A percentile compares a stretch with the other conserved stretches of the same genome.
phyloP scores from a whole-genome alignment of 305 asterid species.

The Fraxinus greggii region DNA sequence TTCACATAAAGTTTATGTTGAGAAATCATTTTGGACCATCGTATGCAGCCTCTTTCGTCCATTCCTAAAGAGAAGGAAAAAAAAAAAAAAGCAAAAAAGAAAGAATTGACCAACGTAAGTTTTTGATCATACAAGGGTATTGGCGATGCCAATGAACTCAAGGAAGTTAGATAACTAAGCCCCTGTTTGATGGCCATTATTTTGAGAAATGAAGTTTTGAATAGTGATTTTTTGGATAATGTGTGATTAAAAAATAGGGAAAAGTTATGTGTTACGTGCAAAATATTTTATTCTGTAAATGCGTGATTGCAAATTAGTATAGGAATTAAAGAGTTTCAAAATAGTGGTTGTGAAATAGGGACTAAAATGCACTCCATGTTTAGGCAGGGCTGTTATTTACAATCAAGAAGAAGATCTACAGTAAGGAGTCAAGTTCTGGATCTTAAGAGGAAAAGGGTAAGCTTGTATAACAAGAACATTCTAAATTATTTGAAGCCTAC shows the following conservation, averaged over 20 bases:
- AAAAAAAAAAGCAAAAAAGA: not conserved
- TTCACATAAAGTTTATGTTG: not conserved
- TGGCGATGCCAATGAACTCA: not conserved
- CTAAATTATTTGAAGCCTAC: not conserved
- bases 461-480: not conserved
- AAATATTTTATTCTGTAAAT: too few species aligned
- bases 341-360: too few species aligned
- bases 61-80: not conserved
- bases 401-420: not conserved
- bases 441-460: not conserved
- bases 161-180: not conserved
- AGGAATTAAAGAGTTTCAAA: too few species aligned
- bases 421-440: not conserved
- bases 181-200: too few species aligned
- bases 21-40: not conserved
- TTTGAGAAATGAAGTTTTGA: too few species aligned
- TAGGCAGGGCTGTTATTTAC: not conserved
- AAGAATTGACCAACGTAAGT: not conserved
- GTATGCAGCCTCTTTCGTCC: not conserved
- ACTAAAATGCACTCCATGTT: not conserved
- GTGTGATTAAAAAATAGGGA: too few species aligned
- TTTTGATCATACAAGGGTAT: not conserved
- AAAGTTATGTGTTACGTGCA: too few species aligned
- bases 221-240: too few species aligned
- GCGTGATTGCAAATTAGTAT: too few species aligned